These are phyloP conservation scores for Rhizopus delemar DNA, from an alignment of 371 early-diverging fungal species.

Conservation along the genomic window DNA sequence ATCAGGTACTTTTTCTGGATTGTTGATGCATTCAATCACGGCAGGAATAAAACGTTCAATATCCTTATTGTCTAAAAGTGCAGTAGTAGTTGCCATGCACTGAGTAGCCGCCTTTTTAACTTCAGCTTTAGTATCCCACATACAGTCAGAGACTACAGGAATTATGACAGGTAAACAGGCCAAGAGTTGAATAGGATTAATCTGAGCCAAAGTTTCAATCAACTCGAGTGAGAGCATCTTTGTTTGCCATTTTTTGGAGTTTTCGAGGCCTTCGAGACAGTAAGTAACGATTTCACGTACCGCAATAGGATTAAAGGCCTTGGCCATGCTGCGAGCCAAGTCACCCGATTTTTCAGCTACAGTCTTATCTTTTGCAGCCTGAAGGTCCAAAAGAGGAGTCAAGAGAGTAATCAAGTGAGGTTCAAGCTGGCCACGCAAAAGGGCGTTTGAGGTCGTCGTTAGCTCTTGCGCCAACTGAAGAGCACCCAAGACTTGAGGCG, in stretches of 20 bases:
- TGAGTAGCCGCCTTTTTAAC: slow-evolving; percentile 53
- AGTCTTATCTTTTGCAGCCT: slow-evolving; percentile 66
- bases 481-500: slow-evolving; percentile 67
- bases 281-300: slow-evolving; percentile 57
- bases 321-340: slow-evolving; percentile 58
- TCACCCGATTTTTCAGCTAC: slow-evolving; percentile 61
- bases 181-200: slow-evolving; percentile 63
- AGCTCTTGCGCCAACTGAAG: slow-evolving; percentile 54
- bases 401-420: slow-evolving; percentile 63
- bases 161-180: slow-evolving; percentile 65
- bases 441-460: slow-evolving; percentile 37
- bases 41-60: slow-evolving; percentile 65
- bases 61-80: slow-evolving; percentile 65
- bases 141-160: slow-evolving; percentile 70
- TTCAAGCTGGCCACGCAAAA: slow-evolving; percentile 51
- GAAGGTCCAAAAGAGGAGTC: slow-evolving; percentile 58
- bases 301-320: slow-evolving; percentile 57
- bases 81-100: slow-evolving; percentile 56
- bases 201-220: slow-evolving; percentile 52
- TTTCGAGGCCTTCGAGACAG: slow-evolving; percentile 59
- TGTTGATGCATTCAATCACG: slow-evolving; percentile 63
- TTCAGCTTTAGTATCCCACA: slow-evolving; percentile 76
- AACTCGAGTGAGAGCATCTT: slow-evolving; percentile 63
- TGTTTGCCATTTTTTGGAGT: slow-evolving; percentile 79
- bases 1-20: slow-evolving; percentile 66